Base-by-base conservation (phyloP, 106 monocot species). In the Dendrobium nobile region DNA sequence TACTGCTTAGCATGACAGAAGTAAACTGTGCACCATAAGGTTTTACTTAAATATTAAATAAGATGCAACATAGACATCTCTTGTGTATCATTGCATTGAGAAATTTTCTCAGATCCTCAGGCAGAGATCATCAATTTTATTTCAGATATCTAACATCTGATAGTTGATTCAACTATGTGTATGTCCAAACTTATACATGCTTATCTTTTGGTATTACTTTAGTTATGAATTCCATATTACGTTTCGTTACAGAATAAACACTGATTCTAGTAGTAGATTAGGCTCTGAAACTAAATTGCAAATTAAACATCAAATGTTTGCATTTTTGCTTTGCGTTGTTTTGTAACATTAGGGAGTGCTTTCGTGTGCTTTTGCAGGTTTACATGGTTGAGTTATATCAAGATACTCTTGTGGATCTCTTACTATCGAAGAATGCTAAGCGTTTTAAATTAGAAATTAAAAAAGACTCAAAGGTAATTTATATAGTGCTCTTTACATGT, bases 331-430 rank as follows among this genome's bases (percentile, higher is more conserved):
- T 70, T 70, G 9, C 4, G 15, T 15, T 11, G 33, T 37, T 37
- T 70, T 31, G 33, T 68, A 42, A 73, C 20, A 19, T 7, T 73
- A 10, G 22, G 43, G 47, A 75, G 22, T 22, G 75, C 45, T n/a
- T 48, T 3, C 26, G 17, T 7, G 74, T 64, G 9, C 41, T 58
- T 84, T 78, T 79, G 79, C 87, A 99, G 98, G 92, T 78, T 13
- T 99, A 99, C 81, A 99, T 99, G 95, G 92, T 99, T n/a, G 99
- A 99, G 75, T 80, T 99, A 54, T 99, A 99, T 86, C 99, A 99
- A 86, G 99, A 99, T 80, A 95, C 79, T 54, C 88, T 99, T 51
- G 91, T 99, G 45, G 99, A 99, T 83, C 88, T 99, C 28, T 84
- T 99, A 31, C 79, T 99, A 65, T 87, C 95, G 19, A 99, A 88